Percentiles rank a stretch among this genome's conserved stretches.
These are phyloP conservation scores for Diaporthe destruens DNA, from an alignment of 2,329 filamentous ascomycete genomes.

Conservation along the genomic window DNA sequence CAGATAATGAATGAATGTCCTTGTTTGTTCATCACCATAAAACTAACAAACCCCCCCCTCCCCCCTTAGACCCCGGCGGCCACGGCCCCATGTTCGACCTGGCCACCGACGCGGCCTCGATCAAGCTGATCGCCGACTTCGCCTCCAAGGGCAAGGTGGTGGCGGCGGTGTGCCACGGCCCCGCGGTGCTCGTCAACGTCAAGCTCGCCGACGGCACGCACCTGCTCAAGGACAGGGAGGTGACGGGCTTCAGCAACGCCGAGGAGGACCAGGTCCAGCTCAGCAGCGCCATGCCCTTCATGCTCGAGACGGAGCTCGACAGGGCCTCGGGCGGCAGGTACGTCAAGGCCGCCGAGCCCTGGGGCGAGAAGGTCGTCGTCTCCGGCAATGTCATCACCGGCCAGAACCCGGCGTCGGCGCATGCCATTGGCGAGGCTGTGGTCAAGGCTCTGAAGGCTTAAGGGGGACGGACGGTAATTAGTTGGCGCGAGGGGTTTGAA, in stretches of 20 bases:
- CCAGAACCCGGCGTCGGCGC: slow-evolving; percentile 68
- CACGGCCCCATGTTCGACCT: slow-evolving; percentile 78
- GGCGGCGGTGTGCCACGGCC: slow-evolving; percentile 77
- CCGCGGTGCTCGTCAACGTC: slow-evolving; percentile 71
- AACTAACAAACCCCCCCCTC: background rate
- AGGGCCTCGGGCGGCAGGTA: slow-evolving; percentile 66
- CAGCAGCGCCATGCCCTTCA: slow-evolving; percentile 65
- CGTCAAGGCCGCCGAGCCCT: slow-evolving; percentile 66
- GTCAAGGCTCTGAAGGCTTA: slow-evolving; percentile 56
- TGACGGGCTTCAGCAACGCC: slow-evolving; percentile 70
- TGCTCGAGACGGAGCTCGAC: slow-evolving; percentile 68
- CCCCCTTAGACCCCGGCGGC: slow-evolving; percentile 59
- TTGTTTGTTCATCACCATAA: too few relatives aligned
- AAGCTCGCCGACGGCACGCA: slow-evolving; percentile 63
- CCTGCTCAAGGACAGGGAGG: slow-evolving; percentile 67
- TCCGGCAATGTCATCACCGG: slow-evolving; percentile 68
- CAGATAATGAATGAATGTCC: too few relatives aligned
- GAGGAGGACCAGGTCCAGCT: slow-evolving; percentile 64
- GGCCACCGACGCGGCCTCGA: slow-evolving; percentile 66
- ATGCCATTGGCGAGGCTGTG: slow-evolving; percentile 64
- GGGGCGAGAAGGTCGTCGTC: slow-evolving; percentile 62
- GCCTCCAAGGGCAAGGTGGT: slow-evolving; percentile 71
- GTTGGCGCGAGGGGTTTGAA: too few relatives aligned
- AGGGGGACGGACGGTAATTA: too few relatives aligned
- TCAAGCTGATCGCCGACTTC: slow-evolving; percentile 73